Evolutionary conservation across 2,329 filamentous ascomycete genomes (phyloP).

Genomic region (Gliomastix tumulicola): DNA sequence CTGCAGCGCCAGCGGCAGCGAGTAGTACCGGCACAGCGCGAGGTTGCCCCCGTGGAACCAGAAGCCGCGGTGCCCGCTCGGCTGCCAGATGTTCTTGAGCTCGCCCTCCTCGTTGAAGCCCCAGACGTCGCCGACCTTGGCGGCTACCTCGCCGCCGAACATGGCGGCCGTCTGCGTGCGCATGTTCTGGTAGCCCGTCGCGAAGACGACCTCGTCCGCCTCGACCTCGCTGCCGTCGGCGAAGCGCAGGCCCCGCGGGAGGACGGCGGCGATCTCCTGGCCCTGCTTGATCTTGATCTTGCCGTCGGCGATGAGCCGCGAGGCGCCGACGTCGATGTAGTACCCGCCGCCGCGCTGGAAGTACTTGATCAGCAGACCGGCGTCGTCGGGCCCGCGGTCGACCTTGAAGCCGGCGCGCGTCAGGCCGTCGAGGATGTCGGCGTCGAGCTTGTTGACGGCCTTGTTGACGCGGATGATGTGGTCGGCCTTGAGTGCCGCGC

Average conservation of each 20-base stretch:
- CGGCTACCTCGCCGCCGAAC: slow-evolving; percentile 24
- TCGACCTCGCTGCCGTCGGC: slow-evolving; percentile 25
- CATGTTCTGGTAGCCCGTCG: slow-evolving; percentile 33
- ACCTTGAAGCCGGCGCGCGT: slow-evolving; percentile 46
- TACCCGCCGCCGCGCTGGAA: slow-evolving; percentile 29
- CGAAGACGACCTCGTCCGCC: slow-evolving; percentile 31
- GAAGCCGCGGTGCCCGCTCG: slow-evolving; percentile 23
- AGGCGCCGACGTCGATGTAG: slow-evolving; percentile 33
- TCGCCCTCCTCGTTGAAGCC: slow-evolving; percentile 24
- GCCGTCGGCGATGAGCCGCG: slow-evolving; percentile 29
- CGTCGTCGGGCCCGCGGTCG: slow-evolving; percentile 44
- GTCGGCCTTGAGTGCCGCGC: background rate
- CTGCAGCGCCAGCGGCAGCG: slow-evolving; percentile 25
- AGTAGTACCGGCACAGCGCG: slow-evolving; percentile 22
- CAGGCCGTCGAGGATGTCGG: slow-evolving; percentile 34
- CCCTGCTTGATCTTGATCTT: slow-evolving; percentile 26
- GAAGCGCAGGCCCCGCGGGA: slow-evolving; percentile 11
- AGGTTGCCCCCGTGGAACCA: slow-evolving; percentile 30
- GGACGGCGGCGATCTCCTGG: slow-evolving; percentile 20
- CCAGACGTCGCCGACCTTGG: slow-evolving; percentile 22
- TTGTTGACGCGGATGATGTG: slow-evolving; percentile 35
- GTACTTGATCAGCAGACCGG: slow-evolving; percentile 48
- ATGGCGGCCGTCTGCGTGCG: slow-evolving; percentile 19
- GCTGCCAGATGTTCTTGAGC: slow-evolving; percentile 23
- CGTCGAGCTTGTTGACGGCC: slow-evolving; percentile 31